Evolutionary conservation across 495 filamentous ascomycete species (phyloP), one percentile per base, ranked within the genome.

Genomic region (Tetracladium setigerum): DNA sequence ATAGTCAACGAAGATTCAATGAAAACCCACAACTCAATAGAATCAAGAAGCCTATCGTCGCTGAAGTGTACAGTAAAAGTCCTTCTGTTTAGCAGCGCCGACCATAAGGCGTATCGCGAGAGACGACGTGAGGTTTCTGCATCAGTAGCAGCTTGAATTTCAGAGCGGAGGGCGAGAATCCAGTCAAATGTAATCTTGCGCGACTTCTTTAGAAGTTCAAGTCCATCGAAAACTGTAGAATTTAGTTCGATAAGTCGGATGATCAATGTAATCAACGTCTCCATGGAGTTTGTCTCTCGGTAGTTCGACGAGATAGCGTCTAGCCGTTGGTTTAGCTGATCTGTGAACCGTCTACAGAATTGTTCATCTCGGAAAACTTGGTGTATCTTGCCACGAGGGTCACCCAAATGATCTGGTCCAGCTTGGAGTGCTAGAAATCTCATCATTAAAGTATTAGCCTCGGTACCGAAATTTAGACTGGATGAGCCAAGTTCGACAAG

Each of bases 391-490:
- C 77, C 58, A 5, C 75, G 60, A 38, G 50, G 24, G 16, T 69
- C 60, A 2, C 18, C 32, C 8, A 44, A 24, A 12, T 54, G 42
- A 30, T 14, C 2, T 9, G 78, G 76, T 0, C 78, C 78, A 14
- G 62, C 69, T 42, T 77, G 67, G 5, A 66, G 33, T 0, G 67
- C 62, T 8, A 81, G 58, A n/a, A 70, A 65, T 12, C 48, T 55
- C 6, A 79, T 41, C 13, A 77, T 38, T 2, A 51, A 43, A 27
- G 56, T 63, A 9, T 67, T 71, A 1, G 61, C 61, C 32, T 79
- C 73, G 5, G 60, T 66, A 39, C 69, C 68, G 33, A 80, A 73
- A 37, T 78, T 79, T 9, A 80, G 38, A 43, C 77, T 78, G 0
- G 67, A 64, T 0, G 74, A 71, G 0, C 65, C 71, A 32, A 81